Evolutionary conservation across 2,329 filamentous ascomycete species (phyloP), one percentile per base, ranked within the genome.

Genomic region (Helicocarpus griseus): DNA sequence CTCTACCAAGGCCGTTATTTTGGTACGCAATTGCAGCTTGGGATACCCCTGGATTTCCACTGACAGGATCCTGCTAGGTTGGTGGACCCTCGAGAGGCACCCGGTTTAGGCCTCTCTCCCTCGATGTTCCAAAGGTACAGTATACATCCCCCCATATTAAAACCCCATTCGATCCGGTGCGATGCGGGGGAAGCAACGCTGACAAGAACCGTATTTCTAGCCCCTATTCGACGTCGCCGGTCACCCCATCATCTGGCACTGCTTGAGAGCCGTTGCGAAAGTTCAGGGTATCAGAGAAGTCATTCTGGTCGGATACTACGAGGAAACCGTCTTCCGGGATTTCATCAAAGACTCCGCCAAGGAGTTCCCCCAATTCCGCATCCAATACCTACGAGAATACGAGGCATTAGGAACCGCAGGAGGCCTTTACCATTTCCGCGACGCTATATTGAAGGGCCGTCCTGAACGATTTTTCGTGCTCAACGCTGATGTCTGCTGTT

Each of bases 401-500:
- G 86, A 95, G 71, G 90, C 93, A 53, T 76, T 98, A 56, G 93
- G 93, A 67, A 97, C 93, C 13, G 93, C 93, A 28, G 93, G 93
- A 61, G 93, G 93, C 56, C 82, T 98, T 43, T 98, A 97, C 79
- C 93, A 97, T 76, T 97, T 98, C 83, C 89, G 93, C 67, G 93
- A 98, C 80, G 89, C 89, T 59, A 97, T 98, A 66, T 82, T 97
- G 69, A 97, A 96, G 77, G 90, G 91, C 65, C 83, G 85, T 58
- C 93, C 93, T 36, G 90, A 96, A 71, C 85, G 89, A 64, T 88
- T 97, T 74, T 96, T 98, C 69, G 93, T 98, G 53, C 79, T 97
- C 66, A 98, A 98, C 70, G 91, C 90, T 62, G 93, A 97, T 69
- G 91, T 97, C 60, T 98, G 93, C 85, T 97, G 93, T 75, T 95